Conservation (phyloP, 192 early-diverging fungal genomes). For the Chytriomyces sp. region DNA sequence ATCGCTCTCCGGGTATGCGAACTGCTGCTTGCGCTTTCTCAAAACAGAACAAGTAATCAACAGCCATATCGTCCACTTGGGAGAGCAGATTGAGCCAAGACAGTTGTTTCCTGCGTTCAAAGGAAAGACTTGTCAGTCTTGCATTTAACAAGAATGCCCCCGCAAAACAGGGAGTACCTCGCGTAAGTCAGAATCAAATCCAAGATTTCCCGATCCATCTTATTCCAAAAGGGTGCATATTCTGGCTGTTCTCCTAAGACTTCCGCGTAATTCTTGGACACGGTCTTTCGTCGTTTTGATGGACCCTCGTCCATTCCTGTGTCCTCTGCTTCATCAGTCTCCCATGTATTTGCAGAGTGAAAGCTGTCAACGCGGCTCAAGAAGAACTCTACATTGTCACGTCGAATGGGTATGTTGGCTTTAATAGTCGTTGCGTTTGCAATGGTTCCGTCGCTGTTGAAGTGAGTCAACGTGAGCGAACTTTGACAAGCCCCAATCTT, state of each 20-base stretch:
- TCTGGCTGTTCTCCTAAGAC: not conserved
- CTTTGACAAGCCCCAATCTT: not conserved
- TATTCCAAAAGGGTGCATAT: slow-evolving; percentile 9
- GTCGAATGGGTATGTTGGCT: not conserved
- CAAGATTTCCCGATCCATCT: not conserved
- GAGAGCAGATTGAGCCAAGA: slow-evolving; percentile 3
- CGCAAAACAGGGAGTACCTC: not conserved
- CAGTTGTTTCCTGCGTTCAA: slow-evolving; percentile 7
- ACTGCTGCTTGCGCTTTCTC: not conserved
- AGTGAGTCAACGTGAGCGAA: not conserved
- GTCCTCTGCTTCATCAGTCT: not conserved
- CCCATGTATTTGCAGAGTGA: not conserved
- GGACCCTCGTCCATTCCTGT: too few relatives aligned
- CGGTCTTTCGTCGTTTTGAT: not conserved
- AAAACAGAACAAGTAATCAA: slow-evolving; percentile 9
- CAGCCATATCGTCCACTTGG: slow-evolving; percentile 13
- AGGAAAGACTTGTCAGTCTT: not conserved
- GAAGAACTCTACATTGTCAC: not conserved
- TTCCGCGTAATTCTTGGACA: not conserved
- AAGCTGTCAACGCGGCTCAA: not conserved
- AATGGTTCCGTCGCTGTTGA: not conserved
- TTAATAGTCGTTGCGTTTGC: not conserved
- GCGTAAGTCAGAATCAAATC: not conserved
- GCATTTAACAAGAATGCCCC: not conserved
- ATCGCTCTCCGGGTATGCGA: not conserved